Base-by-base conservation (phyloP, 2,329 filamentous ascomycete genomes). In the Rhytidhysteron rufulum region DNA sequence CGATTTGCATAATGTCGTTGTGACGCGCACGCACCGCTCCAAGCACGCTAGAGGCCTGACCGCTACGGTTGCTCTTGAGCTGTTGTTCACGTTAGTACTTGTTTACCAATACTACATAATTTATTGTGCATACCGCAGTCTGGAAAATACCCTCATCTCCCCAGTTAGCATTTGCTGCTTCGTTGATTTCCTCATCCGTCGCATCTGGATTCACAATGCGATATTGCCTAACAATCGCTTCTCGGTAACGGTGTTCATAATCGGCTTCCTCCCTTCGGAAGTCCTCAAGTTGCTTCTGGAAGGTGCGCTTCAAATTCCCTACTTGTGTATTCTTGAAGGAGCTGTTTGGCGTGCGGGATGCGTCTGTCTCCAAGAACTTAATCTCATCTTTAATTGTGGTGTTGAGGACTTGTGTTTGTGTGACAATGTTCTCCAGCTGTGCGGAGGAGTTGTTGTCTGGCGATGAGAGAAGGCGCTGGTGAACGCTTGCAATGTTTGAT, bases 81-180 rank as follows among this genome's bases (percentile, higher is more conserved):
- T 89, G 50, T 48, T 33, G 37, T 31, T 6, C 27, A 4, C 8
- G 11, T 15, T 6, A 17, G 17, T 27, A 6, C 19, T 16, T 13
- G 16, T 34, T 18, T 30, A 16, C 16, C 13, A 8, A 30, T 5
- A 13, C 13, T 15, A 18, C 32, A 5, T 24, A 17, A 4, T 3
- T 13, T 21, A 21, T 21, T 24, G 21, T 38, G 75, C 81, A 65
- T 76, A 91, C 86, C 44, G 86, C 86, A 42, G 82, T 84, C 66
- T 89, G 84, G 71, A 91, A 93, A 40, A 93, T 82, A 55, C 85
- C 84, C 69, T 90, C 83, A 43, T 86, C 79, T 39, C 83, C 80
- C 83, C 85, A 86, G 60, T 89, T 82, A 39, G 80, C 73, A 51
- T 86, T 74, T 18, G 80, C 72, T 3, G 85, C 85, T 61, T 86